These are phyloP conservation scores for Irpex sp. DNA, from an alignment of 1,284 basidiomycete species.

Conservation along the genomic window DNA sequence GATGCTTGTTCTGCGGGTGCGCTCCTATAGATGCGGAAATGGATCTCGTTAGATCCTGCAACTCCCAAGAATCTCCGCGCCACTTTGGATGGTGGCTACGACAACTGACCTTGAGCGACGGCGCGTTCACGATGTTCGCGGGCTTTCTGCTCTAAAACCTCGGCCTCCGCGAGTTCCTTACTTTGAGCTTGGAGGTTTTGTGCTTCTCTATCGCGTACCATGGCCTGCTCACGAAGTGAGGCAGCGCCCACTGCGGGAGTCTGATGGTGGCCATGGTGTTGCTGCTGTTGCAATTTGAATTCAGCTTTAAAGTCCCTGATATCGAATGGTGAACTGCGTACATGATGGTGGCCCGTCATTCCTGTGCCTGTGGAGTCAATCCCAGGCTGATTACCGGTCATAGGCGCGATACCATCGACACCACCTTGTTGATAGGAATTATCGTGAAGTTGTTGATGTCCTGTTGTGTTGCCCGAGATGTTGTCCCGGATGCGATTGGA, in stretches of 20 bases:
- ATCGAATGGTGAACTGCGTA: background rate
- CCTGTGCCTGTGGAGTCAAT: background rate
- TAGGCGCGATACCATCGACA: background rate
- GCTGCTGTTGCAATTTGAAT: background rate
- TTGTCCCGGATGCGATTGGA: background rate
- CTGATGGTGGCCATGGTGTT: background rate
- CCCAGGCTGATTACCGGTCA: background rate
- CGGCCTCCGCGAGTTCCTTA: slow-evolving; percentile 16
- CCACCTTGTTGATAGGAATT: background rate
- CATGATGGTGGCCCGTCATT: background rate
- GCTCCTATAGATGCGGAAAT: slow-evolving; percentile 6
- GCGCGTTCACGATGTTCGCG: slow-evolving; percentile 17
- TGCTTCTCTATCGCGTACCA: slow-evolving; percentile 13
- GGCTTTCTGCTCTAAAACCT: slow-evolving; percentile 17
- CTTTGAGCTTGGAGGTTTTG: slow-evolving; percentile 14
- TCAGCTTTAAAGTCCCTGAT: background rate
- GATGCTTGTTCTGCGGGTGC: slow-evolving; percentile 14
- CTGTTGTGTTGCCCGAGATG: background rate
- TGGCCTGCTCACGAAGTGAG: slow-evolving; percentile 13
- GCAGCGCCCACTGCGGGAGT: slow-evolving; percentile 8
- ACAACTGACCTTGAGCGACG: slow-evolving; percentile 13
- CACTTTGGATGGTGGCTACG: background rate
- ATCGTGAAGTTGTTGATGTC: background rate
- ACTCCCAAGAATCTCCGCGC: background rate
- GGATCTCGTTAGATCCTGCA: background rate